Conservation (phyloP, 352 stramenopile species). For the Phytophthora pluvialis region DNA sequence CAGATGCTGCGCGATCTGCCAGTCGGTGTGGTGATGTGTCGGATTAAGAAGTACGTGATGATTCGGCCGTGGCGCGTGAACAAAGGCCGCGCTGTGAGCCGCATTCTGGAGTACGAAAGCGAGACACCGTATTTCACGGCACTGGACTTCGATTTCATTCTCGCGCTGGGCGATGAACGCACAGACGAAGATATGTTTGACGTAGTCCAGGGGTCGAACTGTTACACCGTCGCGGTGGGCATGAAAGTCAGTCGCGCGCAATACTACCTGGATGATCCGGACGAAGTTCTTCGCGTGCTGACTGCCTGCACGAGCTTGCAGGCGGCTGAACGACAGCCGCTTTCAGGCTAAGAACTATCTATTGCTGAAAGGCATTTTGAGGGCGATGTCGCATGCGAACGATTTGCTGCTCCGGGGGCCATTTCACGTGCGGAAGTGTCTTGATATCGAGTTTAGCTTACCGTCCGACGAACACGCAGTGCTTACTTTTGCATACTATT, state of each 20-base stretch:
- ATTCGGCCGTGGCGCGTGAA: slow-evolving; percentile 88
- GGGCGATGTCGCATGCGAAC: not conserved
- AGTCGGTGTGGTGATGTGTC: slow-evolving; percentile 88
- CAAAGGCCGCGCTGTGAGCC: slow-evolving; percentile 85
- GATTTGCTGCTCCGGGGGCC: not conserved
- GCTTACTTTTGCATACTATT: slow-evolving; percentile 13
- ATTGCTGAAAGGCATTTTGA: slow-evolving; percentile 4
- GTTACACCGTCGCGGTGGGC: slow-evolving; percentile 89
- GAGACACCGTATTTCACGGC: slow-evolving; percentile 78
- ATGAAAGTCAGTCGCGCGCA: slow-evolving; percentile 89
- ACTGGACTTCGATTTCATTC: slow-evolving; percentile 87
- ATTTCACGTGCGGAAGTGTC: not conserved
- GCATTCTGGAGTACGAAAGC: slow-evolving; percentile 85
- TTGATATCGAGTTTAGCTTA: slow-evolving; percentile 12
- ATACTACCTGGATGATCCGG: slow-evolving; percentile 82
- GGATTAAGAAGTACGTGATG: slow-evolving; percentile 90
- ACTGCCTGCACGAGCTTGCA: slow-evolving; percentile 71
- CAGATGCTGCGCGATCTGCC: slow-evolving; percentile 89
- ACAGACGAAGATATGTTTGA: slow-evolving; percentile 93
- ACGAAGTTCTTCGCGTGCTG: slow-evolving; percentile 79
- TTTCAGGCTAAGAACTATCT: slow-evolving; percentile 27
- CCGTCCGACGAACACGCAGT: slow-evolving; percentile 15
- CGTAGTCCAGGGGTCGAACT: slow-evolving; percentile 88
- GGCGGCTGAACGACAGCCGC: slow-evolving; percentile 41
- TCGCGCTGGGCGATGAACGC: slow-evolving; percentile 84